A percentile compares a stretch with the other conserved stretches of the same genome.
Conservation (phyloP, 2,329 filamentous ascomycete genomes). For the Botrytis squamosa region DNA sequence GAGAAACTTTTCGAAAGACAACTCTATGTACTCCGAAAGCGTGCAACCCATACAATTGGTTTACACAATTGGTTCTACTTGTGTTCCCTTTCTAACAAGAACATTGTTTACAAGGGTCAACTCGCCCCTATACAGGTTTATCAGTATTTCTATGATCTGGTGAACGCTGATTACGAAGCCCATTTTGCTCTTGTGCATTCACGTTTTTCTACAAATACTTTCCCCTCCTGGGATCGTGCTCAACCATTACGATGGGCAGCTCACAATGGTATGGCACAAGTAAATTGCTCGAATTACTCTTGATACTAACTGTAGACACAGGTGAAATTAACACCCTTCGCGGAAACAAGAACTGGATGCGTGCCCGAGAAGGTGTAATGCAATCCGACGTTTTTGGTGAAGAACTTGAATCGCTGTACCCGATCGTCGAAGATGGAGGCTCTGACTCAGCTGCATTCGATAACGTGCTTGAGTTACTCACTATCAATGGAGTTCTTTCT, state of each 20-base stretch:
- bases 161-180: constrained; percentile 95
- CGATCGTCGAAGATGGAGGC: constrained; percentile 93
- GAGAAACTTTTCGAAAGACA: constrained; percentile 86
- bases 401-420: constrained; percentile 86
- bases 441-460: constrained; percentile 97
- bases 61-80: constrained; percentile 99
- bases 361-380: constrained; percentile 91
- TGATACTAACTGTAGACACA: constrained; percentile 38
- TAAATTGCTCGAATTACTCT: constrained; percentile 33
- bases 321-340: constrained; percentile 94
- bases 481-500: constrained; percentile 93
- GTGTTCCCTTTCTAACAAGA: constrained; percentile 92
- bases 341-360: constrained; percentile 99
- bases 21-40: constrained; percentile 91
- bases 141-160: constrained; percentile 95
- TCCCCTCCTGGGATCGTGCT: constrained; percentile 96
- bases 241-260: constrained; percentile 95
- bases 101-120: constrained; percentile 99
- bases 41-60: constrained; percentile 89
- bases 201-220: constrained; percentile 97
- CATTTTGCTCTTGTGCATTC: constrained; percentile 97
- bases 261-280: constrained; percentile 70
- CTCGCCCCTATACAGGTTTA: constrained; percentile 93
- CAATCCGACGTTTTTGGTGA: constrained; percentile 90
- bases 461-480: constrained; percentile 90